Percentiles rank a stretch among this genome's conserved stretches.
Conservation (phyloP, 768 basidiomycete species). For the Boletus rubescentipes region DNA sequence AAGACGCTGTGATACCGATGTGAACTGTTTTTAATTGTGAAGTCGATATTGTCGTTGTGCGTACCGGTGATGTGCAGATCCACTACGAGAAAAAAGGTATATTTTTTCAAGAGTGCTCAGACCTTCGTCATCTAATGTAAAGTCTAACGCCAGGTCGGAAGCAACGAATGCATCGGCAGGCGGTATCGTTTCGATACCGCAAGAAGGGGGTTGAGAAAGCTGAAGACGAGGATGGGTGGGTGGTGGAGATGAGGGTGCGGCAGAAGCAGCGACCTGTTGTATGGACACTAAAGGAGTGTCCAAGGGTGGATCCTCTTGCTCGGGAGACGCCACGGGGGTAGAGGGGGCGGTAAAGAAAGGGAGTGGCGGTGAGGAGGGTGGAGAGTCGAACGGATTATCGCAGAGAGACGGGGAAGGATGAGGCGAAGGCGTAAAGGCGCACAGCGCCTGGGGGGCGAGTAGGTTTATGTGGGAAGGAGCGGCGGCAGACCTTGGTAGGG, state of each 20-base stretch:
- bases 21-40: not conserved
- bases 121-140: conserved; percentile 71
- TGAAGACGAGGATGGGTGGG: conserved; percentile 21
- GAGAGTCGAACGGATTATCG: conserved; percentile 38
- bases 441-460: conserved; percentile 33
- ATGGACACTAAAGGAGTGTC: conserved; percentile 20
- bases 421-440: conserved; percentile 30
- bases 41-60: conserved; percentile 5
- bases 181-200: conserved; percentile 28
- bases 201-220: conserved; percentile 26
- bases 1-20: conserved; percentile 57
- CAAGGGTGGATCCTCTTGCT: conserved; percentile 37
- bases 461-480: conserved; percentile 37
- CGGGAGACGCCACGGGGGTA: conserved; percentile 42
- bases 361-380: conserved; percentile 39
- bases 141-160: conserved; percentile 36
- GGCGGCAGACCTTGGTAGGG: conserved; percentile 12
- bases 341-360: conserved; percentile 50
- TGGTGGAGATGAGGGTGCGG: conserved; percentile 25
- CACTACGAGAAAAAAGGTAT: conserved; percentile 84
- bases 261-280: conserved; percentile 18
- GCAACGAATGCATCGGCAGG: conserved; percentile 25
- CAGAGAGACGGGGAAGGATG: conserved; percentile 34
- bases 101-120: conserved; percentile 87
- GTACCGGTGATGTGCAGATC: conserved; percentile 57